These are phyloP conservation scores for Candida alai DNA, from an alignment of 805 yeast species.

Conservation along the genomic window DNA sequence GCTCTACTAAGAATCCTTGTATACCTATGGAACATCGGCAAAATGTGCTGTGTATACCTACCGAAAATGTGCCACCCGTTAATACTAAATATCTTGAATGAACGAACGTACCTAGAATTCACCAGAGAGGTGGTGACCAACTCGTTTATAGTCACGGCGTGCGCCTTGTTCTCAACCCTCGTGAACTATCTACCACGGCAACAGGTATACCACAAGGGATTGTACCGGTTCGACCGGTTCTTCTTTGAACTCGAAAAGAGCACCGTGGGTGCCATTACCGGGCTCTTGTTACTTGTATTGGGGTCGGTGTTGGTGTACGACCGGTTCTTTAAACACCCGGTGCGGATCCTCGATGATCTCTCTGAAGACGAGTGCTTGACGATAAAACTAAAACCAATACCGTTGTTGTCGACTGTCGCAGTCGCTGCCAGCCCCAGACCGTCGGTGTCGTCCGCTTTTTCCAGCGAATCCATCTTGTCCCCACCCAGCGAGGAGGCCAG, in stretches of 20 bases:
- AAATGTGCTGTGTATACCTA: too few relatives aligned
- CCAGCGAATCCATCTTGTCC: background rate
- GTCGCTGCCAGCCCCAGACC: background rate
- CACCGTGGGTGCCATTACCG: slow-evolving; percentile 7
- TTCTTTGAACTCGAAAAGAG: slow-evolving; percentile 7
- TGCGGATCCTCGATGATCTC: background rate
- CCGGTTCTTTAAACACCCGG: background rate
- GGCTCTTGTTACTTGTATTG: slow-evolving; percentile 1
- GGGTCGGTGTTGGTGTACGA: background rate
- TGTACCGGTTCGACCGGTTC: slow-evolving; percentile 8
- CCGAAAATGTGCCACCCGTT: too few relatives aligned
- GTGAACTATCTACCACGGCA: slow-evolving; percentile 9
- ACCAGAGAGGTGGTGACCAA: slow-evolving; percentile 4
- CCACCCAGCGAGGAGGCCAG: background rate
- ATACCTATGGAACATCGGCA: too few relatives aligned
- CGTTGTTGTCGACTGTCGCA: background rate
- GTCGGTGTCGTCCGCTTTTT: background rate
- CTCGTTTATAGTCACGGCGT: slow-evolving; percentile 1
- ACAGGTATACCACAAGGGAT: slow-evolving; percentile 6
- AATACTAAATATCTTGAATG: too few relatives aligned
- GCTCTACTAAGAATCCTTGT: too few relatives aligned
- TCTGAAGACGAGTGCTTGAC: background rate
- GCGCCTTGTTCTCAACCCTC: background rate
- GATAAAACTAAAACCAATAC: slow-evolving; percentile 5
- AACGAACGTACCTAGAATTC: background rate